Conservation (phyloP, 306 rosid genomes). For the Coriaria nepalensis region DNA sequence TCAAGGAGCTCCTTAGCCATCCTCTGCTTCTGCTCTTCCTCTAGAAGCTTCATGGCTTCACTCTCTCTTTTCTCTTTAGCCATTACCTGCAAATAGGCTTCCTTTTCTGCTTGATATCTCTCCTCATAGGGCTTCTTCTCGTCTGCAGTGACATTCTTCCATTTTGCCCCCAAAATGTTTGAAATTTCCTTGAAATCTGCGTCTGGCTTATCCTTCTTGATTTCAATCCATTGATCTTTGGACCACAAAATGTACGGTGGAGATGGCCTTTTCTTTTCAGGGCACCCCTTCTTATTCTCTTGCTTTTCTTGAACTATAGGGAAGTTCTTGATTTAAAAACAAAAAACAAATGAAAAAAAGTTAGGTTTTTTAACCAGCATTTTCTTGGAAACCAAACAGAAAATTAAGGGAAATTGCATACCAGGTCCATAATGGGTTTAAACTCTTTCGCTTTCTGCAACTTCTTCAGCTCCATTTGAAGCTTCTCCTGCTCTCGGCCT, state of each 20-base stretch:
- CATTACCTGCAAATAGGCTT: constrained; percentile 46
- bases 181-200: constrained; percentile 77
- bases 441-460: constrained; percentile 80
- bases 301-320: constrained; percentile 42
- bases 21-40: constrained; percentile 78
- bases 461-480: constrained; percentile 63
- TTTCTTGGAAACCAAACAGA: background rate
- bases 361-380: no score
- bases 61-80: constrained; percentile 64
- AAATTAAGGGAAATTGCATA: background rate
- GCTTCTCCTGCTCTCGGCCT: constrained; percentile 54
- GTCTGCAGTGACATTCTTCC: constrained; percentile 59
- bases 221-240: constrained; percentile 83
- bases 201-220: constrained; percentile 66
- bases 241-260: constrained; percentile 75
- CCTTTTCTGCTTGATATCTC: constrained; percentile 59
- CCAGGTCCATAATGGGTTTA: constrained; percentile 63
- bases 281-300: constrained; percentile 49
- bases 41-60: constrained; percentile 83
- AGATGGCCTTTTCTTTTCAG: constrained; percentile 66
- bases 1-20: constrained; percentile 88
- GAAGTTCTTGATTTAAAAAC: constrained; percentile 32
- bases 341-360: background rate
- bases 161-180: constrained; percentile 64
- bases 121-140: constrained; percentile 86